phyloP scores from a whole-genome alignment of 2,329 filamentous ascomycete genomes.

The Exophiala viscosa region DNA sequence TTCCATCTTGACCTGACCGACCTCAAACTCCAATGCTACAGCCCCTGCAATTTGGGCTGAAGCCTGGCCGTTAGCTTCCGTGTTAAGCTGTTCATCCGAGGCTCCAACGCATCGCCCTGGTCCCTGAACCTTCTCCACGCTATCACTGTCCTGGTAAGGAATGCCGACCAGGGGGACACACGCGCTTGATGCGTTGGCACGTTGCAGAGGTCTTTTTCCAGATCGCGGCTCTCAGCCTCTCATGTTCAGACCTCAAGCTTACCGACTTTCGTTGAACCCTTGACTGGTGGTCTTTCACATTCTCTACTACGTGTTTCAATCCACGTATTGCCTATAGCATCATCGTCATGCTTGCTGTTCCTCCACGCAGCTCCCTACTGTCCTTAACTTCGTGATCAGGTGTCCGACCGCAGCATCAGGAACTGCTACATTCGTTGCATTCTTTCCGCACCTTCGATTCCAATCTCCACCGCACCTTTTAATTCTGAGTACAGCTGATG shows the following conservation, averaged over 20 bases:
- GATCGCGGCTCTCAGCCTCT: constrained; percentile 23
- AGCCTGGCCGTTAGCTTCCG: constrained; percentile 2
- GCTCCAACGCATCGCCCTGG: neutral
- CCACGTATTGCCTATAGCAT: constrained; percentile 6
- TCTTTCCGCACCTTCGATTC: neutral
- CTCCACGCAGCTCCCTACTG: constrained; percentile 8
- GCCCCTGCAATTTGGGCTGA: too few relatives aligned
- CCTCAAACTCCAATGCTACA: too few relatives aligned
- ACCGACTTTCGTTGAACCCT: neutral
- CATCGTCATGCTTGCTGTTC: constrained; percentile 18
- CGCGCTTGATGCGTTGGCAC: constrained; percentile 29
- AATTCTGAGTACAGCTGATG: constrained; percentile 5
- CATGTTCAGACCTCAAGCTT: constrained; percentile 13
- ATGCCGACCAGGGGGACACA: constrained; percentile 14
- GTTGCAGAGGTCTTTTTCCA: constrained; percentile 15
- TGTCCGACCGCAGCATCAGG: constrained; percentile 1
- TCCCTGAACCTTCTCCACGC: constrained; percentile 11
- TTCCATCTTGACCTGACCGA: too few relatives aligned
- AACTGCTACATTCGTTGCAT: constrained; percentile 14
- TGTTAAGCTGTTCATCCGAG: neutral
- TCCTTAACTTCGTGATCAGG: constrained; percentile 6
- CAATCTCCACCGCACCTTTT: constrained; percentile 1
- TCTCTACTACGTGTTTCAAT: constrained; percentile 11
- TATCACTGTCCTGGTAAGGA: constrained; percentile 20
- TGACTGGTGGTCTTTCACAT: neutral